phyloP scores from a whole-genome alignment of 768 basidiomycete species.

The Hygrophorus pudorinus region DNA sequence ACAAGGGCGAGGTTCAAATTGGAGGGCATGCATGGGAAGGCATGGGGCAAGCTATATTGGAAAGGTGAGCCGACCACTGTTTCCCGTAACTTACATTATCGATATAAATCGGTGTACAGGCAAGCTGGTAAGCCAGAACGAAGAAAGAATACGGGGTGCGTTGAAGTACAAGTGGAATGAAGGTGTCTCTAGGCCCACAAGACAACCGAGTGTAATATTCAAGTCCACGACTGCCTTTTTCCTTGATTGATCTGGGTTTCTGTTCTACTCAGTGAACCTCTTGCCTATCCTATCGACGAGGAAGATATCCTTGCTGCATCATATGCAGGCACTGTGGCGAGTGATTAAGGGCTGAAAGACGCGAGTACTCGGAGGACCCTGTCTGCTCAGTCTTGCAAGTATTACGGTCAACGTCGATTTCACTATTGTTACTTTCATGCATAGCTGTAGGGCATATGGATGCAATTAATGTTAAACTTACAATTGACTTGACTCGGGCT shows the following conservation, averaged over 20 bases:
- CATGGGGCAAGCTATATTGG: slow-evolving; percentile 76
- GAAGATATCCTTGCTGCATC: background rate
- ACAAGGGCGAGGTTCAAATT: slow-evolving; percentile 63
- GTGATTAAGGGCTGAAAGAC: too few species aligned
- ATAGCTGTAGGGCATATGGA: too few species aligned
- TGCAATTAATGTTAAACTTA: too few species aligned
- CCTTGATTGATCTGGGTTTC: too few species aligned
- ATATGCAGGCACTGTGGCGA: background rate
- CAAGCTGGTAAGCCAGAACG: slow-evolving; percentile 44
- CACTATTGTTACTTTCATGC: too few species aligned
- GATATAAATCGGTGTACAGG: slow-evolving; percentile 28
- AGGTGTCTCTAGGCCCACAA: slow-evolving; percentile 34
- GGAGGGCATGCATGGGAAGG: slow-evolving; percentile 70
- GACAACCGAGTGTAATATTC: background rate
- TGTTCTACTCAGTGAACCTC: too few species aligned
- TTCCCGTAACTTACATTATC: background rate
- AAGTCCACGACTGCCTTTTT: background rate
- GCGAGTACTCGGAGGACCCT: too few species aligned
- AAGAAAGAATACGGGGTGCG: slow-evolving; percentile 58
- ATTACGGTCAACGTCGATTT: too few species aligned
- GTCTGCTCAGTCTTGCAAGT: too few species aligned
- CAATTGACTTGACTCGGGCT: too few species aligned
- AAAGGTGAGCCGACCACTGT: slow-evolving; percentile 40
- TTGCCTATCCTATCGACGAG: too few species aligned
- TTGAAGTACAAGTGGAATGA: slow-evolving; percentile 69